These are phyloP conservation scores for Penicillium verhagenii DNA, from an alignment of 495 filamentous ascomycete genomes.

Conservation along the genomic window DNA sequence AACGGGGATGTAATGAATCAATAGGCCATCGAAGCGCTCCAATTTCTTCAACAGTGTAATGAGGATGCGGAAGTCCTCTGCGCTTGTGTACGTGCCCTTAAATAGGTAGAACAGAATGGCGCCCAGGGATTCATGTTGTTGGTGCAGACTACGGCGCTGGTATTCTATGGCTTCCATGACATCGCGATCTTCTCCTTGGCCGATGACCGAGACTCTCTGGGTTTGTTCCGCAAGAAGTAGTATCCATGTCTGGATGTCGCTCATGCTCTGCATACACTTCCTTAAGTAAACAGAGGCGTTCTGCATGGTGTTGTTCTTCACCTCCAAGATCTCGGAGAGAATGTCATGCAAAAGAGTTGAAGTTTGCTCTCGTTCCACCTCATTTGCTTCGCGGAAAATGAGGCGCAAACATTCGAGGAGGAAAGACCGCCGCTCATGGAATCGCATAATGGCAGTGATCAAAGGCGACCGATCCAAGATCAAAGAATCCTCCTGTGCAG, in stretches of 20 bases:
- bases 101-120: slow-evolving; percentile 72
- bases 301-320: slow-evolving; percentile 38
- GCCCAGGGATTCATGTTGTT: slow-evolving; percentile 87
- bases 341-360: slow-evolving; percentile 36
- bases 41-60: slow-evolving; percentile 61
- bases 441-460: slow-evolving; percentile 74
- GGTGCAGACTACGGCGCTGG: slow-evolving; percentile 67
- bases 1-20: slow-evolving; percentile 78
- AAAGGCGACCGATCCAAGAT: slow-evolving; percentile 65
- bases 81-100: slow-evolving; percentile 64
- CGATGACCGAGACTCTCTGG: slow-evolving; percentile 67
- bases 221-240: slow-evolving; percentile 67
- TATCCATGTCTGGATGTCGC: slow-evolving; percentile 69
- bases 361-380: slow-evolving; percentile 42
- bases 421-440: slow-evolving; percentile 76
- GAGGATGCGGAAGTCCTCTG: slow-evolving; percentile 71
- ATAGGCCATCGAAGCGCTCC: slow-evolving; percentile 67
- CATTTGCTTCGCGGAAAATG: slow-evolving; percentile 61
- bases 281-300: slow-evolving; percentile 57
- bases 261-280: slow-evolving; percentile 72
- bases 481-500: slow-evolving; percentile 62
- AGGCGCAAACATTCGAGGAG: slow-evolving; percentile 81
- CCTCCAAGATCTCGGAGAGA: slow-evolving; percentile 45
- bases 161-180: slow-evolving; percentile 68
- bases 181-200: slow-evolving; percentile 55